A percentile compares a stretch with the other conserved stretches of the same genome.
Evolutionary conservation across 306 rosid genomes (phyloP).

Genomic region (Lithocarpus polystachyus): DNA sequence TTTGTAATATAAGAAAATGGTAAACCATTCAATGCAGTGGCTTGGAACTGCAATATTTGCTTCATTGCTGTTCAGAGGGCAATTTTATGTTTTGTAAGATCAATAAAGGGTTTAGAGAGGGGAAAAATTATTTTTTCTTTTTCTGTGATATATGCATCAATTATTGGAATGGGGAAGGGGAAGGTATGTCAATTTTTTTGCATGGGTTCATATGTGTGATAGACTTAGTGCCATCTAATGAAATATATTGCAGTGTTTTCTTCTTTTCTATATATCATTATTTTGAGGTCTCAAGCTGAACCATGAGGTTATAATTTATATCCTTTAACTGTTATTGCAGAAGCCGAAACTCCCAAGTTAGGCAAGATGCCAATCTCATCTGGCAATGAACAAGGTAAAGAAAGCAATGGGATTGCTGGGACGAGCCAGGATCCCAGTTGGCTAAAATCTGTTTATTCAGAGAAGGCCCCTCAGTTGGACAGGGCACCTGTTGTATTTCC

Average conservation of each 20-base stretch:
- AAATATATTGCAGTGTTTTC: not conserved
- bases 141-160: not conserved
- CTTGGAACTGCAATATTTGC: not conserved
- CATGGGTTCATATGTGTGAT: too few species aligned
- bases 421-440: conserved; percentile 78
- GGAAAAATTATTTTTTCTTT: too few species aligned
- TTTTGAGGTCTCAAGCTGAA: conserved; percentile 5
- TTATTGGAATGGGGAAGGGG: not conserved
- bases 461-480: conserved; percentile 60
- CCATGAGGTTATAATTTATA: conserved; percentile 18
- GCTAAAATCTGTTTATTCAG: conserved; percentile 69
- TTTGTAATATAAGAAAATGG: not conserved
- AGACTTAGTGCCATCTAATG: not conserved
- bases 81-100: too few species aligned
- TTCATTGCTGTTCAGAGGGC: not conserved
- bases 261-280: not conserved
- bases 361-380: conserved; percentile 38
- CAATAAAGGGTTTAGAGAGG: too few species aligned
- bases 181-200: not conserved
- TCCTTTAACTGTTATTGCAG: conserved; percentile 47
- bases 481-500: conserved; percentile 62
- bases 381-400: conserved; percentile 59
- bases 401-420: conserved; percentile 57
- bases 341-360: conserved; percentile 66
- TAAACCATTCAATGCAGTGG: not conserved